Conservation (phyloP, 2,329 filamentous ascomycete species). For the Aureobasidium sp. region DNA sequence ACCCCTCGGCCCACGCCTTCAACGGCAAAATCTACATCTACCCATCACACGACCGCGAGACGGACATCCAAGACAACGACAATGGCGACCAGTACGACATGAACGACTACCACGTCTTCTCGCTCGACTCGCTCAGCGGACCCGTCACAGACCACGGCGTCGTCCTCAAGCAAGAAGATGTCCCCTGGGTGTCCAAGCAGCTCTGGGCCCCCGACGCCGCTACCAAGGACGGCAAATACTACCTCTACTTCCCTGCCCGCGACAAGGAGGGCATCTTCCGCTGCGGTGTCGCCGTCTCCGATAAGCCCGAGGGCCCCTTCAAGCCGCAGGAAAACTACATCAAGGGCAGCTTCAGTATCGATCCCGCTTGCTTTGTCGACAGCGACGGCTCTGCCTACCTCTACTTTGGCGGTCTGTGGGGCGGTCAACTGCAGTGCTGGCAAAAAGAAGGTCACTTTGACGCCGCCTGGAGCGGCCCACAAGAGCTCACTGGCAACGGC, state of each 20-base stretch:
- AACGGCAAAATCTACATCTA: slow-evolving; percentile 70
- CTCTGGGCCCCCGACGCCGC: slow-evolving; percentile 77
- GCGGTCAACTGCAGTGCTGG: slow-evolving; percentile 75
- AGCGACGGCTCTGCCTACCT: slow-evolving; percentile 57
- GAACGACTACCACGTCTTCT: slow-evolving; percentile 76
- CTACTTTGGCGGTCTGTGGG: slow-evolving; percentile 77
- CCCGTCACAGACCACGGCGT: slow-evolving; percentile 67
- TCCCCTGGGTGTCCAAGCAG: slow-evolving; percentile 73
- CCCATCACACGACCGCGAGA: slow-evolving; percentile 72
- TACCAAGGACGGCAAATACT: slow-evolving; percentile 61
- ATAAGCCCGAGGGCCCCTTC: slow-evolving; percentile 64
- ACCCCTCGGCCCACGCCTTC: slow-evolving; percentile 76
- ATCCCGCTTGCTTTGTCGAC: slow-evolving; percentile 70
- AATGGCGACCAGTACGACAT: slow-evolving; percentile 84
- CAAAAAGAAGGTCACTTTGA: slow-evolving; percentile 52
- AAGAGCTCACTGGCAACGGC: slow-evolving; percentile 53
- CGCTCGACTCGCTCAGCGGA: slow-evolving; percentile 48
- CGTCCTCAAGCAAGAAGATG: slow-evolving; percentile 56
- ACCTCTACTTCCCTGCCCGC: slow-evolving; percentile 70
- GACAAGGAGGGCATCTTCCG: slow-evolving; percentile 64
- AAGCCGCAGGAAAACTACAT: slow-evolving; percentile 58
- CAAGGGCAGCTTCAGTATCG: slow-evolving; percentile 65
- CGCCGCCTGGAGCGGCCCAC: slow-evolving; percentile 45
- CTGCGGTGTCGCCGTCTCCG: slow-evolving; percentile 62
- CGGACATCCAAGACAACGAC: slow-evolving; percentile 68